Percentiles rank a stretch among this genome's conserved stretches.
These are phyloP conservation scores for Kitagawia praeruptora DNA, from an alignment of 129 eudicot genomes.

Conservation along the genomic window DNA sequence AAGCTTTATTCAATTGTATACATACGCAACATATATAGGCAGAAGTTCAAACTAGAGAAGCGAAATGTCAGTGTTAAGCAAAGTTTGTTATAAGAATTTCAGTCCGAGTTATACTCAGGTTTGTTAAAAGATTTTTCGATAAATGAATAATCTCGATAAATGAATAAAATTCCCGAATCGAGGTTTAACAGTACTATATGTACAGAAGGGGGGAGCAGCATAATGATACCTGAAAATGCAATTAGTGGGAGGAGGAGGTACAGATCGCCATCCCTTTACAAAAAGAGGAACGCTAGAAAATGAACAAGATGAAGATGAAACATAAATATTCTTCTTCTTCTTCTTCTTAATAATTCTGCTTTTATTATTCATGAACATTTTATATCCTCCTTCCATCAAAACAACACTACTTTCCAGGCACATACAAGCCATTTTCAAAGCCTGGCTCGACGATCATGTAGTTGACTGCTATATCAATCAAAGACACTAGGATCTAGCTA, in stretches of 20 bases:
- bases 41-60: not conserved
- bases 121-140: not conserved
- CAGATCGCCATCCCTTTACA: not conserved
- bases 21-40: not conserved
- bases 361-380: not conserved
- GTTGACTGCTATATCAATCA: too few relatives aligned
- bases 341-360: not conserved
- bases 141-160: not conserved
- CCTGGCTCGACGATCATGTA: too few relatives aligned
- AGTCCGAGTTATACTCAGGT: not conserved
- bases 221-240: not conserved
- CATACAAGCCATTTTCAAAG: too few relatives aligned
- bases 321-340: not conserved
- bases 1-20: too few relatives aligned
- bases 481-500: too few relatives aligned
- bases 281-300: not conserved
- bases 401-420: not conserved
- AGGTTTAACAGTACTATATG: too few relatives aligned
- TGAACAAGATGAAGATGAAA: not conserved
- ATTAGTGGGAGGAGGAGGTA: conserved; percentile 3
- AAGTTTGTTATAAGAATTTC: too few relatives aligned
- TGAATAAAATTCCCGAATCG: not conserved
- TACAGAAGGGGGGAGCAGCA: too few relatives aligned
- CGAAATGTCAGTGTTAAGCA: not conserved
- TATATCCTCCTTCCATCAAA: not conserved